Evolutionary conservation across 1,284 basidiomycete genomes (phyloP).

Genomic region (Peniophora sp.): DNA sequence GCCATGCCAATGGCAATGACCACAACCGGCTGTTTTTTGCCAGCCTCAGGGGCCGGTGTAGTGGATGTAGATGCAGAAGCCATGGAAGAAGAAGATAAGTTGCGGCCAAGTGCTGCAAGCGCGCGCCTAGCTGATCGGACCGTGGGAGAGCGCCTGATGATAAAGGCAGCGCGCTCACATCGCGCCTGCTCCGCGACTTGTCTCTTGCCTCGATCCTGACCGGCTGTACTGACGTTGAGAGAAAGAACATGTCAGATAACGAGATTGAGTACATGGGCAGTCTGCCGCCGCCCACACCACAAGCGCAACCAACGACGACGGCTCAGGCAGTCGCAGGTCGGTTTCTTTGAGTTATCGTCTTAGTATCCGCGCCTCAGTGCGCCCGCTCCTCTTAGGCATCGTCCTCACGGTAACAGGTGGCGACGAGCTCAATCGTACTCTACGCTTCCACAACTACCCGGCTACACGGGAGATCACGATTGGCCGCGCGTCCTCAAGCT

Average conservation of each 20-base stretch:
- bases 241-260: constrained; percentile 13
- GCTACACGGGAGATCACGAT: constrained; percentile 41
- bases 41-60: background rate
- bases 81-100: constrained; percentile 3
- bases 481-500: constrained; percentile 39
- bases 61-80: constrained; percentile 6
- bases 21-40: constrained; percentile 58
- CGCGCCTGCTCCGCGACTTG: background rate
- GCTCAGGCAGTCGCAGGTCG: constrained; percentile 5
- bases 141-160: background rate
- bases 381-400: constrained; percentile 7
- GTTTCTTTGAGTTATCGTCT: constrained; percentile 2
- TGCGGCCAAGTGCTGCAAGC: background rate
- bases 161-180: background rate
- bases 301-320: background rate
- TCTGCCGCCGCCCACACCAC: constrained; percentile 2
- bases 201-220: background rate
- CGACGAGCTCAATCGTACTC: constrained; percentile 9
- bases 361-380: too few relatives aligned
- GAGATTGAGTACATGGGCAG: constrained; percentile 23
- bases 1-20: constrained; percentile 94
- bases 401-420: constrained; percentile 9
- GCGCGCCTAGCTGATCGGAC: background rate
- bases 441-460: constrained; percentile 8
- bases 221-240: background rate